A percentile compares a stretch with the other conserved stretches of the same genome.
Evolutionary conservation across 2,329 filamentous ascomycete genomes (phyloP).

Genomic region (Scedosporium apiospermum): DNA sequence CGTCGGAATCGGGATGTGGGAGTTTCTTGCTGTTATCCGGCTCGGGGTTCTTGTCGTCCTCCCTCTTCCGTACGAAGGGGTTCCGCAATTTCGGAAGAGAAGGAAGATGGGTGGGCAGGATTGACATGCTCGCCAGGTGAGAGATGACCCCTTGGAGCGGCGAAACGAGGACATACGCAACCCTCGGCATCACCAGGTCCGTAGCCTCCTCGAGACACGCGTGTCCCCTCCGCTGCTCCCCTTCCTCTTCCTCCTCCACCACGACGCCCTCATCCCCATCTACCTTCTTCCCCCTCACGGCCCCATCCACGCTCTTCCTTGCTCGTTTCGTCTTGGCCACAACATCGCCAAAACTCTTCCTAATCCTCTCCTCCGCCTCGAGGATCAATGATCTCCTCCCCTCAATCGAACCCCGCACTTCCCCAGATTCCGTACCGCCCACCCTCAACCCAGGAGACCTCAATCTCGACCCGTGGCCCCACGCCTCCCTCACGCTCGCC

Average conservation of each 20-base stretch:
- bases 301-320: constrained; percentile 1
- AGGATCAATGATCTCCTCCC: constrained; percentile 22
- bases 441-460: constrained; percentile 32
- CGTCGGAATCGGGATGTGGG: constrained; percentile 13
- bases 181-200: constrained; percentile 25
- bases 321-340: constrained; percentile 28
- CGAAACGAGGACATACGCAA: constrained; percentile 57
- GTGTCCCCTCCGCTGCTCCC: neutral
- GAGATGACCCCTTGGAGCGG: constrained; percentile 53
- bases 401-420: constrained; percentile 25
- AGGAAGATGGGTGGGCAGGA: constrained; percentile 24
- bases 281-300: neutral
- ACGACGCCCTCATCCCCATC: constrained; percentile 3
- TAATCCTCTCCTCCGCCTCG: constrained; percentile 37
- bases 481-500: constrained; percentile 20
- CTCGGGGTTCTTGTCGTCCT: constrained; percentile 9
- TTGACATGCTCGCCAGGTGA: constrained; percentile 52
- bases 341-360: constrained; percentile 37
- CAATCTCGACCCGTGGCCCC: constrained; percentile 10
- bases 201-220: constrained; percentile 13
- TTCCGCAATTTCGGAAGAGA: constrained; percentile 10
- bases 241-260: constrained; percentile 6
- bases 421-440: constrained; percentile 38
- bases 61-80: neutral
- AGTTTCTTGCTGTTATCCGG: neutral